Evolutionary conservation across 78 protist species (phyloP).

Genomic region (Bigelowiella natans): DNA sequence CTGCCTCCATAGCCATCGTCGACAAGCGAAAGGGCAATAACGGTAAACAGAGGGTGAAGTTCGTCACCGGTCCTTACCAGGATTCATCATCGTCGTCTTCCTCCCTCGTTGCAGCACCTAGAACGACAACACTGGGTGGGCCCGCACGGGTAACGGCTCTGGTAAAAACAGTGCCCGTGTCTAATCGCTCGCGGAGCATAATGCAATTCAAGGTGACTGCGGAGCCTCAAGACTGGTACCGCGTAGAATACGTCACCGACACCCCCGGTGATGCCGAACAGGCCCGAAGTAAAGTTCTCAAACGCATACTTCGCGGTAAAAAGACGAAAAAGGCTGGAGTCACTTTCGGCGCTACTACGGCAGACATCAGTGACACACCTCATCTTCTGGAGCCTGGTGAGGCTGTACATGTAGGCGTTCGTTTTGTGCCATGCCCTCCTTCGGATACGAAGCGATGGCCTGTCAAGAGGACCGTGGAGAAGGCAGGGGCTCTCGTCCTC

Average conservation of each 20-base stretch:
- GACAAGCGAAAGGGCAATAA: too few relatives aligned
- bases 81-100: background rate
- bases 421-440: background rate
- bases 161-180: background rate
- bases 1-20: too few relatives aligned
- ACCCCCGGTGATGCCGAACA: too few relatives aligned
- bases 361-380: background rate
- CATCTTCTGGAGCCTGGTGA: background rate
- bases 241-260: too few relatives aligned
- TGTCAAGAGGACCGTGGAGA: background rate
- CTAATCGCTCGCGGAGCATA: too few relatives aligned
- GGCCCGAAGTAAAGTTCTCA: too few relatives aligned
- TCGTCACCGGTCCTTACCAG: background rate
- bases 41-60: too few relatives aligned
- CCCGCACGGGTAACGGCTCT: background rate
- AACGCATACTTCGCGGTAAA: background rate
- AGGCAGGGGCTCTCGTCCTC: too few relatives aligned
- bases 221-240: too few relatives aligned
- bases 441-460: background rate
- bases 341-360: background rate
- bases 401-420: background rate
- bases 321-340: background rate
- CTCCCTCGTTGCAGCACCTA: background rate
- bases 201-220: too few relatives aligned
- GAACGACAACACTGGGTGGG: background rate